Conservation (phyloP, 164 flowering plant species). For the Amborella trichopoda region DNA sequence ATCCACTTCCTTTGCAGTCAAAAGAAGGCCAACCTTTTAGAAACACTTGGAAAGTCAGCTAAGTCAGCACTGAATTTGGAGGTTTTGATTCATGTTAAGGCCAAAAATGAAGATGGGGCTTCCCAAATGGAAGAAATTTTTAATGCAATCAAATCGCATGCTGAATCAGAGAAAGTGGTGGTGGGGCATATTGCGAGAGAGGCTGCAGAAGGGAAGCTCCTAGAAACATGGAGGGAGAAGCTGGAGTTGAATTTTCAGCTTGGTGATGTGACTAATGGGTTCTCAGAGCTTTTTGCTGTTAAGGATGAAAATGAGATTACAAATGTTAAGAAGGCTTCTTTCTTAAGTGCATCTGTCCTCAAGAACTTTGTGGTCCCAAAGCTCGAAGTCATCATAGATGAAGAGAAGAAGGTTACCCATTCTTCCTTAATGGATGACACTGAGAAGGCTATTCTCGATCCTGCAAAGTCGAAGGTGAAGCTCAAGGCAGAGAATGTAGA, state of each 20-base stretch:
- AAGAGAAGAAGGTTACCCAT: constrained; percentile 67
- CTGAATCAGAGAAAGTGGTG: constrained; percentile 16
- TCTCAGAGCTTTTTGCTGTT: constrained; percentile 57
- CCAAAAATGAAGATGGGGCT: constrained; percentile 49
- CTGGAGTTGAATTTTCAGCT: constrained; percentile 28
- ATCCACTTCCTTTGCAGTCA: constrained; percentile 65
- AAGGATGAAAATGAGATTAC: constrained; percentile 51
- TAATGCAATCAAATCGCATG: constrained; percentile 15
- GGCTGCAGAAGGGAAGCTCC: constrained; percentile 64
- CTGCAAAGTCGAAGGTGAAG: constrained; percentile 42
- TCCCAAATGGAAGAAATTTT: constrained; percentile 33
- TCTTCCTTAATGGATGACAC: constrained; percentile 65
- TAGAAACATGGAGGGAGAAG: constrained; percentile 57
- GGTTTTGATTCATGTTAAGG: constrained; percentile 61
- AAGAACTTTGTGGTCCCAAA: constrained; percentile 64
- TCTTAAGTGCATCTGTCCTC: constrained; percentile 46
- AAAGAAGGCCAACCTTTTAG: constrained; percentile 63
- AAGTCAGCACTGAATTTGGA: constrained; percentile 36
- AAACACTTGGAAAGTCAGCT: constrained; percentile 36
- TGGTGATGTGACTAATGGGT: constrained; percentile 47
- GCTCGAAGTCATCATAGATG: constrained; percentile 67
- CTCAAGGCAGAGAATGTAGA: constrained; percentile 70
- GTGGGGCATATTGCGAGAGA: constrained; percentile 63
- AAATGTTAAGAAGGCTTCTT: constrained; percentile 63
- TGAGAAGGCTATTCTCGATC: constrained; percentile 60